Evolutionary conservation across 2,329 filamentous ascomycete species (phyloP), one percentile per base, ranked within the genome.

Genomic region (Aspergillus tubingensis): DNA sequence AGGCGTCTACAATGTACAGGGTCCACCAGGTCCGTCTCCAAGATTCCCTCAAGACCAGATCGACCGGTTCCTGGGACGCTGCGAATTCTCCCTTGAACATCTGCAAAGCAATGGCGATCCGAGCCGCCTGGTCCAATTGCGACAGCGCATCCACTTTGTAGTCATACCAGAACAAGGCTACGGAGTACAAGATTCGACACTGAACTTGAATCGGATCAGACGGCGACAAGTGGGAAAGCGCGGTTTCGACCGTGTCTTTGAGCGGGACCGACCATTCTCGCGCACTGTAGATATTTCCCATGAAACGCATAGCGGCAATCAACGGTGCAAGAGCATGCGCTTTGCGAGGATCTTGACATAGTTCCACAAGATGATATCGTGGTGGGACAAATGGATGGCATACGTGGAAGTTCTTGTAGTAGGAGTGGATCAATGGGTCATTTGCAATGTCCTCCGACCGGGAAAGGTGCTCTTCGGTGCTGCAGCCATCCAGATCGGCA

Each of bases 1-100:
- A 89, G 54, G 88, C 90, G 70, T 95, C 91, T 8, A 90, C 83
- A 13, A 90, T 83, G 71, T 88, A 93, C 23, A 76, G 39, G 63
- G 67, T 67, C 74, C 74, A 76, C 73, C 74, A 76, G 7, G 74
- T 76, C 15, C 74, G 65, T 51, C 74, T 69, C 74, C 90, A 92
- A 72, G 66, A 67, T 64, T 76, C 74, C 41, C 30, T 59, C 21
- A 70, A 30, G 1, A 73, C 64, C 0, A 57, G 54, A 51, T 73
- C 68, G 3, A 85, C 84, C 32, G 81, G 79, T 11, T 88, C 88
- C 64, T 91, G 80, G 4, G 82, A 74, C 0, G 80, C 74, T 5
- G 68, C 62, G 54, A 71, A 72, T 27, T 67, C 65, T 11, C 27
- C 25, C 3, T 27, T 57, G 41, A 59, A 65, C 68, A 74, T 70